Evolutionary conservation across 1,284 basidiomycete species (phyloP).

Genomic region (Trametes pubescens): DNA sequence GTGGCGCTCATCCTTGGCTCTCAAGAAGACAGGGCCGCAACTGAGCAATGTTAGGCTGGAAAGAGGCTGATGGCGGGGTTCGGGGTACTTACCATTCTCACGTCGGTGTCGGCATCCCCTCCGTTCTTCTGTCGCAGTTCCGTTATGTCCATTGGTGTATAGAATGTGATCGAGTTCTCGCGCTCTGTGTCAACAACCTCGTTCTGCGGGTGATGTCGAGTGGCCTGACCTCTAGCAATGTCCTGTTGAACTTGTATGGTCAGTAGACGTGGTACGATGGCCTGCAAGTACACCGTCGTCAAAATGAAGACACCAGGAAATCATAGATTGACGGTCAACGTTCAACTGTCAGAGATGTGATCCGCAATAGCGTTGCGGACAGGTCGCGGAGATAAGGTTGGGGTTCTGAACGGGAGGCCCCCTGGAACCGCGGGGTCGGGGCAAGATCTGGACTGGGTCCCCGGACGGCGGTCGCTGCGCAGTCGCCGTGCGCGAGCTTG

Average conservation of each 20-base stretch:
- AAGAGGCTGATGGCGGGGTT: background rate
- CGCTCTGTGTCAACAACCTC: too few species aligned
- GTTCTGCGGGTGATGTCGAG: too few species aligned
- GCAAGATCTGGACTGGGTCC: constrained; percentile 1
- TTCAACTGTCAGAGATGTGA: constrained; percentile 25
- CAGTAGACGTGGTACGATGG: background rate
- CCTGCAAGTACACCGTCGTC: background rate
- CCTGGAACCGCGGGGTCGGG: constrained; percentile 13
- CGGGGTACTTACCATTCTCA: background rate
- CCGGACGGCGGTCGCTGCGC: constrained; percentile 17
- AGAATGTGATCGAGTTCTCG: background rate
- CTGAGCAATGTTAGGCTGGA: background rate
- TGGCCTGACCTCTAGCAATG: too few species aligned
- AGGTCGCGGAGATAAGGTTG: constrained; percentile 10
- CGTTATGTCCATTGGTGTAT: background rate
- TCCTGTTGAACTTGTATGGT: too few species aligned
- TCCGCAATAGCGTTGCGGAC: background rate
- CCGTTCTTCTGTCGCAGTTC: background rate
- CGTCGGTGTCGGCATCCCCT: background rate
- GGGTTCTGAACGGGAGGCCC: background rate
- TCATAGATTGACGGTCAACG: constrained; percentile 20
- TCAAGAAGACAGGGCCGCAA: too few species aligned
- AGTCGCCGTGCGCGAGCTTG: constrained; percentile 9
- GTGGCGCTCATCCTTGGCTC: constrained; percentile 7
- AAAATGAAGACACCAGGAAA: background rate